Evolutionary conservation across 768 basidiomycete genomes (phyloP).

Genomic region (Lactifluus hygrophoroides): DNA sequence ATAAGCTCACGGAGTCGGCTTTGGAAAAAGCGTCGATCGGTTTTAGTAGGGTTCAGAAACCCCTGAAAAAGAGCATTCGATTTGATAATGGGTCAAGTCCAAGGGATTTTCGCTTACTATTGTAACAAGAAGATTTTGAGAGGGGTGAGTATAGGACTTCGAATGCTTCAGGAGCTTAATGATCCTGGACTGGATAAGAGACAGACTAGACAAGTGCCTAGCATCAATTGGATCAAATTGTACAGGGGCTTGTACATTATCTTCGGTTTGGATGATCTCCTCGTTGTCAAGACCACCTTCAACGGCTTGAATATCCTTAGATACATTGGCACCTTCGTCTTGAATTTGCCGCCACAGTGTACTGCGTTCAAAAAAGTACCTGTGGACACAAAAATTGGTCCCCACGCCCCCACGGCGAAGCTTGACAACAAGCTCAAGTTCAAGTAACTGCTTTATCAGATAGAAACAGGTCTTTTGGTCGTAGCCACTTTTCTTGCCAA

Average conservation of each 20-base stretch:
- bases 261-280: constrained; percentile 11
- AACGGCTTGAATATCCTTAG: constrained; percentile 26
- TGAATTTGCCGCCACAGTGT: constrained; percentile 70
- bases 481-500: constrained; percentile 71
- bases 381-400: constrained; percentile 72
- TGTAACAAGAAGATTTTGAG: constrained; percentile 66
- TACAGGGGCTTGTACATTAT: constrained; percentile 24
- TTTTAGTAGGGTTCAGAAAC: constrained; percentile 63
- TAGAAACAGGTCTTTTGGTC: constrained; percentile 90
- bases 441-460: constrained; percentile 65
- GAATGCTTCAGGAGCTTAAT: constrained; percentile 64
- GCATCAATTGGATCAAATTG: constrained; percentile 69
- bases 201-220: constrained; percentile 67
- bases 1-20: constrained; percentile 65
- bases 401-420: constrained; percentile 71
- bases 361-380: constrained; percentile 72
- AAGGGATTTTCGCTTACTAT: constrained; percentile 42
- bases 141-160: constrained; percentile 60
- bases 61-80: constrained; percentile 40
- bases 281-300: constrained; percentile 32
- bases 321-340: constrained; percentile 47
- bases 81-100: neutral
- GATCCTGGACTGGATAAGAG: constrained; percentile 62
- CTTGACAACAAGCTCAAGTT: constrained; percentile 68
- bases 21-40: constrained; percentile 77